A percentile compares a stretch with the other conserved stretches of the same genome.
Conservation (phyloP, 192 early-diverging fungal genomes). For the Diversispora eburnea region DNA sequence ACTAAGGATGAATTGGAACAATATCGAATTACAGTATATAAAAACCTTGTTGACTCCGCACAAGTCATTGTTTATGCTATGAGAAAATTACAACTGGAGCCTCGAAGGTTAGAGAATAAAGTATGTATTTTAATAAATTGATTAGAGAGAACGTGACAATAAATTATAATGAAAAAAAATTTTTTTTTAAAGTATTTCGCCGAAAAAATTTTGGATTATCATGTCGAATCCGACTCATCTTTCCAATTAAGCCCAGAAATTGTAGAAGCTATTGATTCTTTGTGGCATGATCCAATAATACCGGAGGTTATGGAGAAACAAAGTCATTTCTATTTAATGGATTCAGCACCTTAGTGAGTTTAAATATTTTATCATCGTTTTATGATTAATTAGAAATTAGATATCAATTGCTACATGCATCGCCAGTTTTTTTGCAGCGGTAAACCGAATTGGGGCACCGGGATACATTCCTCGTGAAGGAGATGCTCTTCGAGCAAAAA, state of each 20-base stretch:
- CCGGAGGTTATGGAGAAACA: constrained; percentile 63
- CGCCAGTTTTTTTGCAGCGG: constrained; percentile 82
- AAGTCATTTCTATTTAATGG: constrained; percentile 85
- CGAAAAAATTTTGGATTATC: constrained; percentile 42
- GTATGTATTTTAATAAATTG: constrained; percentile 28
- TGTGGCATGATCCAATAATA: constrained; percentile 72
- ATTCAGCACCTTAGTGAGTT: constrained; percentile 83
- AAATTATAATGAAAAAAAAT: neutral
- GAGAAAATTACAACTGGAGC: constrained; percentile 56
- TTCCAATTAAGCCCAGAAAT: constrained; percentile 60
- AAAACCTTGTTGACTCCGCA: constrained; percentile 81
- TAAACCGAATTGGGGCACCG: constrained; percentile 75
- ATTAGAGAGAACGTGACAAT: too few species aligned
- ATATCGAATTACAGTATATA: constrained; percentile 77
- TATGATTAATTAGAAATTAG: neutral
- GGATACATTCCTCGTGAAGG: constrained; percentile 89
- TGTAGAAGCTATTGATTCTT: constrained; percentile 62
- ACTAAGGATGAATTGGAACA: constrained; percentile 71
- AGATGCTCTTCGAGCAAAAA: constrained; percentile 90
- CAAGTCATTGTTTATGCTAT: constrained; percentile 73
- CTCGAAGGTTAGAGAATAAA: constrained; percentile 49
- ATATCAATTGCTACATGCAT: neutral
- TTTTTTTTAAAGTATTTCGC: constrained; percentile 26
- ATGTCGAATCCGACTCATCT: constrained; percentile 51
- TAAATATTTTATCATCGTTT: too few species aligned